Evolutionary conservation across 305 asterid genomes (phyloP), one percentile per base, ranked within the genome.

Genomic region (Rubia balearica): DNA sequence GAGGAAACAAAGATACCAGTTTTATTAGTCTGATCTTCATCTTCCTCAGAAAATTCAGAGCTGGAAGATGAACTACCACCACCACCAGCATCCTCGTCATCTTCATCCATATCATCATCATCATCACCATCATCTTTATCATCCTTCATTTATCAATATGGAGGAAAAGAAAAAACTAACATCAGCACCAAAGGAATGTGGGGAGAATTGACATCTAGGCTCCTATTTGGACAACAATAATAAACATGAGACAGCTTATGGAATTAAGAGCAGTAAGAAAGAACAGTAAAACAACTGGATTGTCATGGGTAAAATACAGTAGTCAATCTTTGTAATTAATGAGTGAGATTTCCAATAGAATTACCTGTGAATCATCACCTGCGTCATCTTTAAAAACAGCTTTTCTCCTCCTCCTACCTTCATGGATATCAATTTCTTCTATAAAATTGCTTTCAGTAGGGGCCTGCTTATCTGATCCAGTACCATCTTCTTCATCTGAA

Each of bases 351-450:
- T 24, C 16, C 6, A 53, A 61, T 42, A 57, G 57, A 41, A 48
- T 51, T 84, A 89, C 97, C 95, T 82, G 76, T 45, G 68, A 76
- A 75, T 82, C 74, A 72, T 80, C 84, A 72, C 83, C 88, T 79
- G 71, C 73, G 70, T 83, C 97, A 84, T 87, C 80, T 71, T 68
- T 89, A 82, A 91, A 94, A 76, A 88, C 80, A 75, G 96, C 97
- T 88, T 82, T 89, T 80, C 99, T 91, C 79, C 99, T 85, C 89
- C 82, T 79, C 83, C 99, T 91, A 83, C 97, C 97, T 5, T 84
- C 97, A 74, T 76, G 84, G 74, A 83, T 66, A 79, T 88, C 96
- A 76, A 82, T 71, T 53, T 84, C 83, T 77, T 91, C 98, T 69
- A 74, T 74, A 17, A 86, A 75, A 73, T 82, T 69, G 21, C 24